A percentile compares a stretch with the other conserved stretches of the same genome.
Conservation (phyloP, 2,329 filamentous ascomycete genomes). For the Epicoccum nigrum region DNA sequence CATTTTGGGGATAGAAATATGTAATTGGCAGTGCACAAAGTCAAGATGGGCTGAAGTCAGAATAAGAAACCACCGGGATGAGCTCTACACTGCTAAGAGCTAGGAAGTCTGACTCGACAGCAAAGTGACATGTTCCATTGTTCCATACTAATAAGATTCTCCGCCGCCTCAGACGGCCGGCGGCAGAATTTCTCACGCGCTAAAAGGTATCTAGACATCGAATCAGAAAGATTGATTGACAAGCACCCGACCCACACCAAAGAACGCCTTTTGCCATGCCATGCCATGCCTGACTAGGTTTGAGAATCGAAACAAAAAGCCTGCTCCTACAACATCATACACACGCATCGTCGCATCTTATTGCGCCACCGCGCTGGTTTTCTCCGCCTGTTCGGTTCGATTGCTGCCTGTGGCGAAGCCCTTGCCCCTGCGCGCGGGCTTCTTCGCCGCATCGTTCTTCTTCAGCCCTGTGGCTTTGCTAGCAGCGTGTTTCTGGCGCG, state of each 20-base stretch:
- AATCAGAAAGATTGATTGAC: conserved; percentile 27
- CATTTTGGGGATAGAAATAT: conserved; percentile 4
- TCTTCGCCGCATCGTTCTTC: conserved; percentile 37
- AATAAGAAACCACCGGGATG: not conserved
- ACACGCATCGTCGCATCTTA: conserved; percentile 19
- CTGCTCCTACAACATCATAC: conserved; percentile 5
- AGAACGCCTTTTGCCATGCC: conserved; percentile 34
- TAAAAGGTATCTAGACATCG: conserved; percentile 42
- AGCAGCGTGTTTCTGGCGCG: conserved; percentile 62
- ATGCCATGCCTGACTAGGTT: conserved; percentile 24
- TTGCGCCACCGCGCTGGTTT: conserved; percentile 33
- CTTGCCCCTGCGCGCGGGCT: conserved; percentile 27
- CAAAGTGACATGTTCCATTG: conserved; percentile 19
- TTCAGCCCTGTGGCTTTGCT: conserved; percentile 48
- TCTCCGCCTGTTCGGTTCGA: conserved; percentile 26
- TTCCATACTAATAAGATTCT: conserved; percentile 12
- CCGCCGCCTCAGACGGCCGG: conserved; percentile 1
- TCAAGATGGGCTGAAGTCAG: conserved; percentile 4
- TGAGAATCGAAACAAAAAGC: conserved; percentile 1
- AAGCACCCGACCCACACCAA: conserved; percentile 15
- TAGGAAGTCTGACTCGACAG: conserved; percentile 7
- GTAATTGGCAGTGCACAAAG: not conserved
- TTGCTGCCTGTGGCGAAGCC: conserved; percentile 19
- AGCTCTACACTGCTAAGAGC: conserved; percentile 3
- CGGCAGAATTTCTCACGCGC: conserved; percentile 20